phyloP scores from a whole-genome alignment of 1,139 yeast genomes.

The Yamadazyma atlantica region DNA sequence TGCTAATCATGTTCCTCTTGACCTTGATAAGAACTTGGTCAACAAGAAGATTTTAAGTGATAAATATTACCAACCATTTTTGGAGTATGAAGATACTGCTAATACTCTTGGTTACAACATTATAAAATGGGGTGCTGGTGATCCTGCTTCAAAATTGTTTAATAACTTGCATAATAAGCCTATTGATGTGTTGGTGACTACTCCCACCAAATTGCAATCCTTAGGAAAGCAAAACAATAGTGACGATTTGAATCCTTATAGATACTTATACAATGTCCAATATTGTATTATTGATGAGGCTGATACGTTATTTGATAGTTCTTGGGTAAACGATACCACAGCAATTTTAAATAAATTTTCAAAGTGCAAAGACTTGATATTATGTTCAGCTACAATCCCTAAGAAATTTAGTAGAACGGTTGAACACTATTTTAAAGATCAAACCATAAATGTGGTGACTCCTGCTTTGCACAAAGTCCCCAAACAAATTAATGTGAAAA shows the following conservation, averaged over 20 bases:
- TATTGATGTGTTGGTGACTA: constrained; percentile 77
- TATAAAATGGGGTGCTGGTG: constrained; percentile 58
- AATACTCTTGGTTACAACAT: constrained; percentile 41
- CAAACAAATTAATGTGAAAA: constrained; percentile 63
- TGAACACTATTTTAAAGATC: constrained; percentile 60
- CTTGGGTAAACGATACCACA: constrained; percentile 73
- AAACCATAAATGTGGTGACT: constrained; percentile 62
- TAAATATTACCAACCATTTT: constrained; percentile 20
- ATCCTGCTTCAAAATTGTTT: constrained; percentile 49
- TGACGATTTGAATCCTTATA: constrained; percentile 47
- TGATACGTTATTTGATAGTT: constrained; percentile 84
- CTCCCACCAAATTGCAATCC: constrained; percentile 61
- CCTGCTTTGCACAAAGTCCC: constrained; percentile 85
- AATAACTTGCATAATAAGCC: constrained; percentile 45
- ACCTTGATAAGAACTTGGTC: constrained; percentile 13
- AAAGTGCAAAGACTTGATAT: constrained; percentile 60
- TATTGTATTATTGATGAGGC: constrained; percentile 91
- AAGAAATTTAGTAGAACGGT: constrained; percentile 68
- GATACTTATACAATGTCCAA: constrained; percentile 44
- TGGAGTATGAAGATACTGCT: constrained; percentile 25
- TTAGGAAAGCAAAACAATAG: constrained; percentile 48
- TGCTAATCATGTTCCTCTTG: constrained; percentile 30
- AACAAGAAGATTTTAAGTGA: constrained; percentile 17
- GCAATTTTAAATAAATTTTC: constrained; percentile 52
- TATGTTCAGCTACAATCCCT: constrained; percentile 92